Conservation (phyloP, 2,329 filamentous ascomycete genomes). For the Aspergillus sp. region DNA sequence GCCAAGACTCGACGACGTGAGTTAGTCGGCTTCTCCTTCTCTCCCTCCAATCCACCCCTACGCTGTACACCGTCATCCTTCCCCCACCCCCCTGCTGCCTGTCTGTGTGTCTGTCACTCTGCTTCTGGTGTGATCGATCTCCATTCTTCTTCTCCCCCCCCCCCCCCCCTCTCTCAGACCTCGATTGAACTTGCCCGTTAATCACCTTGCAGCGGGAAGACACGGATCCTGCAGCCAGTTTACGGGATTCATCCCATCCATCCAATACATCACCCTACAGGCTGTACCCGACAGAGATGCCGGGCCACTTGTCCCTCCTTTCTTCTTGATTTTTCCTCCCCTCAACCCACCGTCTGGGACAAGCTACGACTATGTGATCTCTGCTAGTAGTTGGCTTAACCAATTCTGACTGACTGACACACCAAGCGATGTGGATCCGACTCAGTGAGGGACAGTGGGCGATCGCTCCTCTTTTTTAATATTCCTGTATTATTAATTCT, state of each 20-base stretch:
- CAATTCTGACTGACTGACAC: conserved; percentile 17
- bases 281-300: not conserved
- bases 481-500: not conserved
- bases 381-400: conserved; percentile 1
- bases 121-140: conserved; percentile 4
- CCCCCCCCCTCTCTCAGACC: not conserved
- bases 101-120: conserved; percentile 3
- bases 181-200: conserved; percentile 13
- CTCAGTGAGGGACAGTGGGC: conserved; percentile 16
- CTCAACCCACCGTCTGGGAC: conserved; percentile 10
- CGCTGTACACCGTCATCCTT: too few relatives aligned
- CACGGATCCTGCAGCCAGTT: conserved; percentile 9
- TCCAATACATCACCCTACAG: not conserved
- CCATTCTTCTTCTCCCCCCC: not conserved
- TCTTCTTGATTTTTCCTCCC: not conserved
- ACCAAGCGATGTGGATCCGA: conserved; percentile 22
- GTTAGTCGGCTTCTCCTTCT: not conserved
- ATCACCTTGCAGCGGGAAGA: conserved; percentile 17
- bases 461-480: conserved; percentile 17
- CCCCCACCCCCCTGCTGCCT: not conserved
- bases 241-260: conserved; percentile 2
- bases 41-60: too few relatives aligned
- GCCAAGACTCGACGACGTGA: conserved; percentile 7
- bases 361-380: conserved; percentile 20
- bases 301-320: not conserved